Conservation (phyloP, 2,329 filamentous ascomycete genomes). For the Fonsecaea multimorphosa region DNA sequence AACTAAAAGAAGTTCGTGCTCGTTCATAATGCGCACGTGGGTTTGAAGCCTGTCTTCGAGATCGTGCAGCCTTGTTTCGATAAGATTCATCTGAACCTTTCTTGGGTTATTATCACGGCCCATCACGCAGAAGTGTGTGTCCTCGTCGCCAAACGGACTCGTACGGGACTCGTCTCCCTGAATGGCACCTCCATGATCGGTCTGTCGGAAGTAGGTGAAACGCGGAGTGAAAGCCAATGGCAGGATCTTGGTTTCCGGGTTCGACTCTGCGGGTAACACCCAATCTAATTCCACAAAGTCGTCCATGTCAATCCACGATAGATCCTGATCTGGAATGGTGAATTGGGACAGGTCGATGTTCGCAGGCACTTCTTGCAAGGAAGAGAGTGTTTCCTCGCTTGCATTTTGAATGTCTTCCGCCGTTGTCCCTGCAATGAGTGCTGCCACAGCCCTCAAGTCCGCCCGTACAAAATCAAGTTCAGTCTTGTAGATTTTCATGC, state of each 20-base stretch:
- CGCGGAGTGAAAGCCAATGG: constrained; percentile 92
- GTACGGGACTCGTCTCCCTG: constrained; percentile 80
- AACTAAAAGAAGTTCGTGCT: constrained; percentile 71
- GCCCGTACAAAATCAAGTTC: constrained; percentile 90
- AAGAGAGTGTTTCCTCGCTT: constrained; percentile 66
- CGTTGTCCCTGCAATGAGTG: constrained; percentile 81
- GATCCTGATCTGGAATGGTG: constrained; percentile 92
- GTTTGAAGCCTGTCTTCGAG: constrained; percentile 77
- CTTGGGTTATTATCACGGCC: constrained; percentile 87
- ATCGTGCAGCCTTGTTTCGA: constrained; percentile 78
- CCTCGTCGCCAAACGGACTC: constrained; percentile 90
- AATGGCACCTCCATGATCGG: constrained; percentile 82
- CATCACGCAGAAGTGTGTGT: constrained; percentile 95
- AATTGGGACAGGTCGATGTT: constrained; percentile 78
- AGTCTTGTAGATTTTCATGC: constrained; percentile 94
- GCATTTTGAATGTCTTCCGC: constrained; percentile 73
- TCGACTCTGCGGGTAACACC: constrained; percentile 87
- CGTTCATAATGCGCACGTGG: constrained; percentile 74
- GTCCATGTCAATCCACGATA: constrained; percentile 99
- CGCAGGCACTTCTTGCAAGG: constrained; percentile 59
- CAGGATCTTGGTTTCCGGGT: constrained; percentile 91
- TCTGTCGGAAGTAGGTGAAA: constrained; percentile 96
- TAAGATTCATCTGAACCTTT: constrained; percentile 83
- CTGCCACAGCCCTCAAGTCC: constrained; percentile 91
- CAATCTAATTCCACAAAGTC: constrained; percentile 98